Base-by-base conservation (phyloP, 257 asterid genomes). In the Handroanthus guayacan region DNA sequence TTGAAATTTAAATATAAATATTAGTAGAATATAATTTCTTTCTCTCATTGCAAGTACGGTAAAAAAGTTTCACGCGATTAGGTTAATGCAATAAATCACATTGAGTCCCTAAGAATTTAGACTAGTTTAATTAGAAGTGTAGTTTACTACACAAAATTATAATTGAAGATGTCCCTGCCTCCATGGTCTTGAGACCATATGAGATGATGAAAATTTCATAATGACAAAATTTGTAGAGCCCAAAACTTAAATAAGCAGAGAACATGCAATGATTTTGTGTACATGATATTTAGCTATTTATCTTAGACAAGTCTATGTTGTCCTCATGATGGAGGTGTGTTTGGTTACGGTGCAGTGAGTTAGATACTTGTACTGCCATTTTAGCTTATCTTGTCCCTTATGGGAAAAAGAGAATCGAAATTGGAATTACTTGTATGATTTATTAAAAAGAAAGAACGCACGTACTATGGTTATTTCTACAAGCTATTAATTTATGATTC, bases 231-330 rank as follows among this genome's bases (percentile, higher is more conserved):
- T 25, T 25, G 31, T 25, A 25, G 31, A 25, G 79, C 10, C 78
- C 45, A 37, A 16, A 37, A 18, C 36, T 38, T 45, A 51, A 51
- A 51, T 11, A 64, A 64, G 67, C 2, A 25, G 13, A 47, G 14
- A n/a, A 5, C 18, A 20, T 9, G 63, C 72, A 75, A 64, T 75
- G 58, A 75, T 54, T 73, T 74, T 62, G n/a, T 66, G 50, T n/a
- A 55, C 48, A 65, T 54, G 9, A 54, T 16, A 41, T 52, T 75
- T 65, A 65, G 61, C 80, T 75, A 65, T 20, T 63, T 63, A 9
- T 37, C 41, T 37, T 13, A 17, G 61, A 20, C 51, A 72, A 58
- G 36, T 72, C 61, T 72, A 72, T 45, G 60, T 20, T 51, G 69
- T 13, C 36, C n/a, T 65, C 55, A 43, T 18, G 37, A 65, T 65